Evolutionary conservation across 169 alveolate species (phyloP).

Genomic region (Theileria parva): DNA sequence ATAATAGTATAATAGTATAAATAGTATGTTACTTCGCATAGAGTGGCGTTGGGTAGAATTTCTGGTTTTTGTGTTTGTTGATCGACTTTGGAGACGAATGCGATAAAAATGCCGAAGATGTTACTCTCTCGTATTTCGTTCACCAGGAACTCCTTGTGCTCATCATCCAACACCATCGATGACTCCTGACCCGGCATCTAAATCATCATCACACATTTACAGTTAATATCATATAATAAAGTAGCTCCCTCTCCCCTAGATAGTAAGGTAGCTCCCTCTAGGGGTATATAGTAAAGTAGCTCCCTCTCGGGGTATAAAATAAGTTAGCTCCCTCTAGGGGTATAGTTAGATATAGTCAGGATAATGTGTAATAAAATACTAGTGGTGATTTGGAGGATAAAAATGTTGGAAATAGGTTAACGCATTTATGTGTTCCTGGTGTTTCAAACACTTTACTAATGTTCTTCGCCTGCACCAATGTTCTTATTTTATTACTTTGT

Average conservation of each 20-base stretch:
- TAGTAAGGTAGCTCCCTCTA: too few relatives aligned
- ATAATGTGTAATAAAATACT: constrained; percentile 13
- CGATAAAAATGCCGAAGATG: constrained; percentile 48
- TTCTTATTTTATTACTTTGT: background rate
- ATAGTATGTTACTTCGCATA: constrained; percentile 55
- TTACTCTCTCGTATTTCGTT: constrained; percentile 36
- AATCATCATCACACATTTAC: too few relatives aligned
- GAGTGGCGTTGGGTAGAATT: constrained; percentile 28
- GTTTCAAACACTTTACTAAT: constrained; percentile 30
- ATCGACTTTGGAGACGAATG: constrained; percentile 27
- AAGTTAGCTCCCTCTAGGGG: too few relatives aligned
- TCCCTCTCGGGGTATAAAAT: too few relatives aligned
- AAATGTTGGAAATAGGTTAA: constrained; percentile 41
- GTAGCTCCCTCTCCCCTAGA: too few relatives aligned
- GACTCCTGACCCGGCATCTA: constrained; percentile 64
- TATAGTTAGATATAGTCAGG: too few relatives aligned
- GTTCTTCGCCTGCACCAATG: constrained; percentile 38
- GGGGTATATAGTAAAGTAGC: too few relatives aligned
- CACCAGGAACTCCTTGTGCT: constrained; percentile 33
- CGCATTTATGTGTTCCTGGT: constrained; percentile 17
- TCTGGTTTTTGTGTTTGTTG: constrained; percentile 21
- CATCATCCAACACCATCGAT: constrained; percentile 32
- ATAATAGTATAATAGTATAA: too few relatives aligned
- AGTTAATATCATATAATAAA: too few relatives aligned
- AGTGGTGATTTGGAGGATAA: constrained; percentile 41